Conservation (phyloP, 139 green algal genomes). For the Chlorella sorokiniana region DNA sequence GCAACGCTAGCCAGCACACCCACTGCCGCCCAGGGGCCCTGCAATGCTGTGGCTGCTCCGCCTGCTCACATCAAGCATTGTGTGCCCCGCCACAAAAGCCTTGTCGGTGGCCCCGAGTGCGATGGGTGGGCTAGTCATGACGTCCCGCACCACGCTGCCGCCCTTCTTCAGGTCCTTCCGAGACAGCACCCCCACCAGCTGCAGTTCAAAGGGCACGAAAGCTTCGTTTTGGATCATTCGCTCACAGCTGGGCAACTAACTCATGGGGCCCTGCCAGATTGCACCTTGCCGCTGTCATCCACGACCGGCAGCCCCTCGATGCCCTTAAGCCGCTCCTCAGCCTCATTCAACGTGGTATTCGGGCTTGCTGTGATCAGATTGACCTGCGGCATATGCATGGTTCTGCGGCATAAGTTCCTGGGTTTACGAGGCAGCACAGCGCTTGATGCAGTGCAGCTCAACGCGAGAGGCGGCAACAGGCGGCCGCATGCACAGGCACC, state of each 20-base stretch:
- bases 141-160: constrained; percentile 13
- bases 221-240: too few relatives aligned
- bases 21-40: too few relatives aligned
- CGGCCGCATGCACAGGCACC: too few relatives aligned
- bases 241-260: neutral
- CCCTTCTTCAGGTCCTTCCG: constrained; percentile 28
- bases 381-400: neutral
- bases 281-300: constrained; percentile 11
- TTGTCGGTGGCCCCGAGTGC: neutral
- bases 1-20: neutral
- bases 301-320: constrained; percentile 21
- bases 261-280: neutral
- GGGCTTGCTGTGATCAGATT: constrained; percentile 14
- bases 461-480: too few relatives aligned
- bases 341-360: neutral
- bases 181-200: constrained; percentile 38
- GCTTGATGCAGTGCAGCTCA: too few relatives aligned
- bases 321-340: neutral
- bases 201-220: neutral
- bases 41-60: too few relatives aligned
- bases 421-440: too few relatives aligned
- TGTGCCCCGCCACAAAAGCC: neutral
- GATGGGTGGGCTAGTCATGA: neutral
- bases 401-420: too few relatives aligned
- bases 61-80: too few relatives aligned